These are phyloP conservation scores for Periconia sp. DNA, from an alignment of 2,329 filamentous ascomycete genomes.

Conservation along the genomic window DNA sequence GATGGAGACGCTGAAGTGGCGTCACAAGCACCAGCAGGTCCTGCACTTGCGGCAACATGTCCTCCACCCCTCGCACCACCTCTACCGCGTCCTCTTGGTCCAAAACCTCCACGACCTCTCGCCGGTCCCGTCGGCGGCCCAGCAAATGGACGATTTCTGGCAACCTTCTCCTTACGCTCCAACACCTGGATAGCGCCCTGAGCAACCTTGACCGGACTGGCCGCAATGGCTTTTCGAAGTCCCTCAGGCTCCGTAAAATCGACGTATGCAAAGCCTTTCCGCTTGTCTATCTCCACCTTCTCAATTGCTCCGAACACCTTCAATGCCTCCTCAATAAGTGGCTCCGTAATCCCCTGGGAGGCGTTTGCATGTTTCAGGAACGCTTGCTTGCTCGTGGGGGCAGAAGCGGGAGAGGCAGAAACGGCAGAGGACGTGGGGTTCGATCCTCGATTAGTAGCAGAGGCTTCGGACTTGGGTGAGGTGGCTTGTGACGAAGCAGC, in stretches of 20 bases:
- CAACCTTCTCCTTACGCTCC: conserved; percentile 71
- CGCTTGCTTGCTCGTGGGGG: conserved; percentile 57
- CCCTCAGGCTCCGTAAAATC: conserved; percentile 79
- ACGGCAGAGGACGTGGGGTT: conserved; percentile 20
- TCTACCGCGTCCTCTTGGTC: conserved; percentile 40
- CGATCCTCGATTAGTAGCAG: no score
- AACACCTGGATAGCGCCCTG: conserved; percentile 87
- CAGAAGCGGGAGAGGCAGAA: conserved; percentile 27
- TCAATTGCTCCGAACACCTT: conserved; percentile 74
- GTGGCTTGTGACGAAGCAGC: conserved; percentile 19
- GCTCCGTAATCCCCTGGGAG: conserved; percentile 89
- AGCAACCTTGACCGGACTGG: conserved; percentile 81
- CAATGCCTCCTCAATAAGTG: conserved; percentile 76
- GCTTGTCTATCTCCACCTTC: conserved; percentile 89
- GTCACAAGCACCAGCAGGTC: conserved; percentile 5
- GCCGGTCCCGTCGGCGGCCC: conserved; percentile 34
- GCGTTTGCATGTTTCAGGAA: conserved; percentile 69
- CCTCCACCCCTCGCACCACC: conserved; percentile 40
- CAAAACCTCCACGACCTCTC: conserved; percentile 38
- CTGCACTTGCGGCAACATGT: conserved; percentile 13
- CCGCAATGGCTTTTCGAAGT: conserved; percentile 78
- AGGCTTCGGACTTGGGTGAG: conserved; percentile 11
- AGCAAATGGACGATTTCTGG: conserved; percentile 33
- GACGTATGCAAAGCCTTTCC: conserved; percentile 93
- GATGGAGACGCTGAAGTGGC: conserved; percentile 16